Evolutionary conservation across 345 rosid genomes (phyloP).

Genomic region (Clausena lansium): DNA sequence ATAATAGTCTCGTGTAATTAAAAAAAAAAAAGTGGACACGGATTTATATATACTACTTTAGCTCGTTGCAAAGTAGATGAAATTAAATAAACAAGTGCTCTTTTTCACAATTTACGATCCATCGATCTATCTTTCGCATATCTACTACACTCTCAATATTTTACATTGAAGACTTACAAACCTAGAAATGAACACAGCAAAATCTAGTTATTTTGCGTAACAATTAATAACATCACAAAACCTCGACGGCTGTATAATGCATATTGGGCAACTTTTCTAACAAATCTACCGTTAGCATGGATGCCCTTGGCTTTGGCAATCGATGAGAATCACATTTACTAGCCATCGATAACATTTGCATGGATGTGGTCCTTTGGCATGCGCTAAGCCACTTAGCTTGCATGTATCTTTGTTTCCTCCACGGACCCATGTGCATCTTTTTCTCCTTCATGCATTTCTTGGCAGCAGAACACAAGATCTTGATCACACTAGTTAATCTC

Average conservation of each 20-base stretch:
- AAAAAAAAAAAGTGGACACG: too few species aligned
- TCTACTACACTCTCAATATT: not conserved
- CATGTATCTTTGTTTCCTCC: slow-evolving; percentile 60
- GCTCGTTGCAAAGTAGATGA: too few species aligned
- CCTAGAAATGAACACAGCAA: not conserved
- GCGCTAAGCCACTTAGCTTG: slow-evolving; percentile 52
- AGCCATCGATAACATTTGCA: slow-evolving; percentile 17
- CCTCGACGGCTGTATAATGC: slow-evolving; percentile 40
- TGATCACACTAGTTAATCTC: slow-evolving; percentile 36
- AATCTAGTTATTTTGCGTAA: too few species aligned
- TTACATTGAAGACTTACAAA: not conserved
- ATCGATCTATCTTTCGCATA: not conserved
- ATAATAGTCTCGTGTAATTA: too few species aligned
- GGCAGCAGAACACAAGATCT: slow-evolving; percentile 42
- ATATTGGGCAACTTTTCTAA: slow-evolving; percentile 31
- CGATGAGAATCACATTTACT: slow-evolving; percentile 13
- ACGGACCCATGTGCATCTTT: slow-evolving; percentile 60
- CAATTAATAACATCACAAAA: slow-evolving; percentile 18
- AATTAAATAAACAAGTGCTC: too few species aligned
- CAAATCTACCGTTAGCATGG: slow-evolving; percentile 52
- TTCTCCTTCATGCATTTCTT: slow-evolving; percentile 60
- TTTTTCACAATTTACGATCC: not conserved
- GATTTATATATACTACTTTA: too few species aligned
- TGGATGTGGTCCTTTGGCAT: slow-evolving; percentile 27
- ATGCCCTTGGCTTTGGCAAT: slow-evolving; percentile 30